Percentiles rank a stretch among this genome's conserved stretches.
Conservation (phyloP, 2,329 filamentous ascomycete species). For the Rhexocercosporidium sp. region DNA sequence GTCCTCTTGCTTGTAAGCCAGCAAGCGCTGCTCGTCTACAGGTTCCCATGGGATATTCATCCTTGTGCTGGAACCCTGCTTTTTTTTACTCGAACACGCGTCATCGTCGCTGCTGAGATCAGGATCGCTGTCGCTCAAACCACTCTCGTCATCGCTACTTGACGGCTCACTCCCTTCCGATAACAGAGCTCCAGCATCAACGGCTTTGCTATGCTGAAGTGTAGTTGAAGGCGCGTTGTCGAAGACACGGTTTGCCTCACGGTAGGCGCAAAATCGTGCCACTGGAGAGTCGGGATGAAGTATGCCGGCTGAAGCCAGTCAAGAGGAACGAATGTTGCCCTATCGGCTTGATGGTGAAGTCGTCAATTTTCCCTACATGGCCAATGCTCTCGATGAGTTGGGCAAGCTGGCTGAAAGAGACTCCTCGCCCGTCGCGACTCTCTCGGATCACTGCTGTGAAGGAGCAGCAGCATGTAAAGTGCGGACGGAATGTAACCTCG, state of each 20-base stretch:
- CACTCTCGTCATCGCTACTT: slow-evolving; percentile 5
- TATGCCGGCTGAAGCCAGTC: slow-evolving; percentile 31
- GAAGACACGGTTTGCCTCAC: neutral
- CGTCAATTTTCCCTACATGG: slow-evolving; percentile 23
- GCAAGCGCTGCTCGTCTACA: slow-evolving; percentile 7
- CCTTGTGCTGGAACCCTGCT: neutral
- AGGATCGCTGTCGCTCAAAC: neutral
- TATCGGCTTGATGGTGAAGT: slow-evolving; percentile 13
- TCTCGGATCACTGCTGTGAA: slow-evolving; percentile 26
- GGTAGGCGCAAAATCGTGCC: no score
- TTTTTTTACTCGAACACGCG: slow-evolving; percentile 17
- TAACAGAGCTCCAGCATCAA: slow-evolving; percentile 23
- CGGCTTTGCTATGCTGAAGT: slow-evolving; percentile 25
- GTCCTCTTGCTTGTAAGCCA: slow-evolving; percentile 12
- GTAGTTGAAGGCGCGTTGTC: slow-evolving; percentile 5
- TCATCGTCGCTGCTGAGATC: slow-evolving; percentile 9
- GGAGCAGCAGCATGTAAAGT: slow-evolving; percentile 27
- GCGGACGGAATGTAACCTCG: slow-evolving; percentile 28
- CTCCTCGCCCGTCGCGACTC: slow-evolving; percentile 19
- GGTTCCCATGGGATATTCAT: slow-evolving; percentile 19
- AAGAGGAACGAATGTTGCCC: slow-evolving; percentile 26
- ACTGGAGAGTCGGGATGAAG: slow-evolving; percentile 9
- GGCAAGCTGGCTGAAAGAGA: slow-evolving; percentile 25
- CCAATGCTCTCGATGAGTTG: slow-evolving; percentile 24
- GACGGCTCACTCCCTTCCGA: slow-evolving; percentile 25